Base-by-base conservation (phyloP, 331 rosid genomes). In the Acacia concinna region DNA sequence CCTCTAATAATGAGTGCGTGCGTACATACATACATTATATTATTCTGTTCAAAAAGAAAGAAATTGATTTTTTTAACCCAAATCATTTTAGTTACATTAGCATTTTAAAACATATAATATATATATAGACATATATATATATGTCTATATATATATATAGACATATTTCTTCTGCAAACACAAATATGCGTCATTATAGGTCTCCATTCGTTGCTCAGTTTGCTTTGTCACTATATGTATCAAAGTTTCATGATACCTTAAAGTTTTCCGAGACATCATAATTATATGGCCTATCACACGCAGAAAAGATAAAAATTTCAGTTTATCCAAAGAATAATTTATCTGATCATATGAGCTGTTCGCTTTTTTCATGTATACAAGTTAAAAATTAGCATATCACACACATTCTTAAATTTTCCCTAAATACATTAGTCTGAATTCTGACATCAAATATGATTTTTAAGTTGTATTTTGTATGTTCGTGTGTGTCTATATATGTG, bases 181-280 rank as follows among this genome's bases (percentile, higher is more conserved):
- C 4, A 25, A 2, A 27, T 27, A 25, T 56, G 14, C 31, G 8
- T n/a, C 2, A 43, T 43, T 23, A 27, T 46, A 56, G 23, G 63
- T 57, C 31, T 52, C 43, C 27, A 77, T 32, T 35, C 25, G 28
- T 34, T 51, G 69, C 46, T 68, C 59, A 18, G 10, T 69, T 41
- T 28, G 71, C 56, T 56, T 69, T 41, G 76, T 78, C 82, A 41
- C 3, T 62, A 51, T 77, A 18, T 67, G 30, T 12, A 74, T 27
- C 46, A 3, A 3, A 13, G 66, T 51, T 52, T 17, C n/a, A 3
- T 7, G 40, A 67, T 35, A 30, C 20, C 64, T 75, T 8, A 52
- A 56, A 74, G 8, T 14, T 74, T 38, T 68, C 37, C 54, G 17
- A 15, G n/a, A 25, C 49, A 74, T 57, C 20, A 7, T 56, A 23